Evolutionary conservation across 148 eudicot genomes (phyloP), one percentile per base, ranked within the genome.

Genomic region (Pharnaceum exiguum): DNA sequence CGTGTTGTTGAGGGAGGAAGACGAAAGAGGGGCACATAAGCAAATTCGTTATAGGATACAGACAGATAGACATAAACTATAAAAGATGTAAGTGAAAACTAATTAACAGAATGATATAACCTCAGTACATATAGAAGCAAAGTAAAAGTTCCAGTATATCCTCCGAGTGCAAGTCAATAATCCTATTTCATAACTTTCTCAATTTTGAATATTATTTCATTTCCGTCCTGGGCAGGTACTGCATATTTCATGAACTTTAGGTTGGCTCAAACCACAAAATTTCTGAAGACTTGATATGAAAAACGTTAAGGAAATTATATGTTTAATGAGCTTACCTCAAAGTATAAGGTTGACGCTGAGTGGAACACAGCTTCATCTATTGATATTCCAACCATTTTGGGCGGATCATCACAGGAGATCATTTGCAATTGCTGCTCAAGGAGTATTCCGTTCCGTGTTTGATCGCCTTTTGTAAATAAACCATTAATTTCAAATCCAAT

Each of bases 401-500:
- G 70, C 17, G 83, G 51, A 62, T 75, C 78, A 2, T 56, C 61
- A 48, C 89, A 83, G 28, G 71, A 77, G 46, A 68, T 36, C 31
- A 50, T 64, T n/a, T 39, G 72, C 42, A 59, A 60, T 55, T 55
- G 67, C 69, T 71, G 63, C 58, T 27, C 53, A 48, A 47, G 32
- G 57, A 39, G 19, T 28, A 62, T 42, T 17, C 31, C 22, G 16
- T 31, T 49, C 75, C 18, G 42, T 27, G 60, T 19, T 57, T 60
- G 66, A 62, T 72, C 45, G 55, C 46, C 69, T 27, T 38, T 28
- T 46, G 65, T 68, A 73, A 86, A 86, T 60, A 80, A 71, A 56
- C 95, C 95, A 71, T 82, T 69, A 24, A 93, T 78, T 52, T 78
- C 83, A 62, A 89, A 77, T 59, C 77, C 91, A 70, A 93, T 76